Base-by-base conservation (phyloP, 192 early-diverging fungal species). In the Coemansia erecta region DNA sequence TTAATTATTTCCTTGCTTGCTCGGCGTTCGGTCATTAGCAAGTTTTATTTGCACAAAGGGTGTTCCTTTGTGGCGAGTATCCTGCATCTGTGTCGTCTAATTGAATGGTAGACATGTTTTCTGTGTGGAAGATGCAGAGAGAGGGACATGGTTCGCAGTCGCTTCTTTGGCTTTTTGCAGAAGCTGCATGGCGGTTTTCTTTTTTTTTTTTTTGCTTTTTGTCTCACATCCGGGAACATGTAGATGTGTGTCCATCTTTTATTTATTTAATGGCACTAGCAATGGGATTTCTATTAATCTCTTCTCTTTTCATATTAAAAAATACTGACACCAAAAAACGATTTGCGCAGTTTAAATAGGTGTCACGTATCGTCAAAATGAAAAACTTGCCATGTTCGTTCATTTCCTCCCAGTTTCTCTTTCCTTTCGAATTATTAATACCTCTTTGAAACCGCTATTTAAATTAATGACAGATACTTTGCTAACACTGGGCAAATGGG, bases 401-500 rank as follows among this genome's bases (percentile, higher is more conserved):
- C n/a, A 17, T 46, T 9, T 37, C 6, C 10, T 7, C 10, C 8
- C 8, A 37, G 35, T 9, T 37, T 37, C 1, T 37, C 2, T 45
- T 17, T 43, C 8, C 2, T 43, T 43, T 43, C 42, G 8, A 6
- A 6, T 21, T 18, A 45, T 45, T 45, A 17, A 17, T 7, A n/a
- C 43, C n/a, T 4, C 5, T 45, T 18, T 45, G 9, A 45, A n/a
- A 17, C 23, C 6, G 10, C 10, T 10, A 26, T 35, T 21, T 35
- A 4, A 7, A 43, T 23, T 12, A 28, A 35, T 56, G 54, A 35
- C 14, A 2, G 35, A 37, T 37, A 37, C 44, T 17, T 35, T 39
- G 13, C 51, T 23, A n/a, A 35, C 46, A 12, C 19, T 61, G 3
- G 59, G 23, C 12, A 26, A 24, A 12, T 68, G 67, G 67, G 13